Percentiles rank a stretch among this genome's conserved stretches.
These are phyloP conservation scores for Umbilicus rupestris DNA, from an alignment of 164 flowering plant genomes.

Conservation along the genomic window DNA sequence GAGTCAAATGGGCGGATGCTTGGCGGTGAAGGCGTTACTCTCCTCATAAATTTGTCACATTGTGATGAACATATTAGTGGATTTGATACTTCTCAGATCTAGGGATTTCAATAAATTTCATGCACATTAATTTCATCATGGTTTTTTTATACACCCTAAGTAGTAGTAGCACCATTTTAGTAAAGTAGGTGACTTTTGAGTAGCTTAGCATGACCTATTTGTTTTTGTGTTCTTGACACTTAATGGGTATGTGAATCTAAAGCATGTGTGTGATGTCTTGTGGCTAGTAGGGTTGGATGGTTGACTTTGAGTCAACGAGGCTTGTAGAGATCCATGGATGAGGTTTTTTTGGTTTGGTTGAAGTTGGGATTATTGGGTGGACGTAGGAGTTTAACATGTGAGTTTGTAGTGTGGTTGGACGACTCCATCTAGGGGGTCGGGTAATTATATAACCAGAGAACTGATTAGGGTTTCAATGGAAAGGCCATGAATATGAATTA, in stretches of 20 bases:
- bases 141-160: neutral
- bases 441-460: too few relatives aligned
- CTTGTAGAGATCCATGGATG: neutral
- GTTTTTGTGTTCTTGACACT: neutral
- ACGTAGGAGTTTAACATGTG: neutral
- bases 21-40: neutral
- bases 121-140: neutral
- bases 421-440: neutral
- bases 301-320: slow-evolving; percentile 1
- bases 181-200: neutral
- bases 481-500: too few relatives aligned
- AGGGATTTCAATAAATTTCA: neutral
- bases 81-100: neutral
- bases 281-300: neutral
- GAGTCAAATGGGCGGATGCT: neutral
- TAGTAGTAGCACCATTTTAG: neutral
- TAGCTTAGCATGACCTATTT: neutral
- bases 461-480: too few relatives aligned
- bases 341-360: neutral
- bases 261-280: neutral
- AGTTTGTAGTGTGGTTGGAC: neutral
- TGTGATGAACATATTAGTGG: neutral
- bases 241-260: neutral
- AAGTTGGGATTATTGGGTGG: neutral
- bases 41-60: slow-evolving; percentile 2